Evolutionary conservation across 2,329 filamentous ascomycete genomes (phyloP), one percentile per base, ranked within the genome.

Genomic region (Curvularia sp.): DNA sequence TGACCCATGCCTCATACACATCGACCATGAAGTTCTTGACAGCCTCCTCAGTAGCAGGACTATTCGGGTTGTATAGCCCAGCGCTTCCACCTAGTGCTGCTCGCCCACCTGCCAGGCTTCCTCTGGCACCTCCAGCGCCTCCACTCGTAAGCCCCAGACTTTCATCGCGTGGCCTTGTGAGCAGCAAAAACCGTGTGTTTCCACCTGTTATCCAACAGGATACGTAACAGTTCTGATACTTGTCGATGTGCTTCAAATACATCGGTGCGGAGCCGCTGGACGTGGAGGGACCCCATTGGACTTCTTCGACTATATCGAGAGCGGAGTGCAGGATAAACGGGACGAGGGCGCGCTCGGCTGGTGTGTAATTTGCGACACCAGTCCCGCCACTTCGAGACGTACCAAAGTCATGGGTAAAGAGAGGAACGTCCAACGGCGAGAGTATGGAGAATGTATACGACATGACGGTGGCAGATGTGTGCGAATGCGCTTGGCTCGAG

Each of bases 401-500:
- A 71, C 95, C 95, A 77, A 99, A 99, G 75, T 97, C 93, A 79
- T 96, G 88, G 81, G 96, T 94, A 81, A 98, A 99, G 67, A 99
- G 86, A 33, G 95, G 94, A 75, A 94, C 96, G 82, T 99, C 95
- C 71, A 92, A 91, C 22, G 93, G 96, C 74, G 93, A 95, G 77
- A 99, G 88, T 69, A 99, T 97, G 75, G 91, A 91, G 81, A 99
- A 98, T 83, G 97, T 97, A 85, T 98, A 99, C 60, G 93, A 97
- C 95, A 98, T 98, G 47, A 33, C 28, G 38, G 24, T 13, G 48
- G 10, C 18, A 20, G 41, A 6, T 7, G 41, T 20, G 13, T 46
- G 10, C 31, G 41, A 46, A n/a, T 47, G 42, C 48, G 54, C 43
- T 31, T 26, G 18, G 49, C 35, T 44, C 26, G 10, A 33, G n/a